Percentiles rank a stretch among this genome's conserved stretches.
phyloP scores from a whole-genome alignment of 257 asterid species.

The Mitragyna speciosa region DNA sequence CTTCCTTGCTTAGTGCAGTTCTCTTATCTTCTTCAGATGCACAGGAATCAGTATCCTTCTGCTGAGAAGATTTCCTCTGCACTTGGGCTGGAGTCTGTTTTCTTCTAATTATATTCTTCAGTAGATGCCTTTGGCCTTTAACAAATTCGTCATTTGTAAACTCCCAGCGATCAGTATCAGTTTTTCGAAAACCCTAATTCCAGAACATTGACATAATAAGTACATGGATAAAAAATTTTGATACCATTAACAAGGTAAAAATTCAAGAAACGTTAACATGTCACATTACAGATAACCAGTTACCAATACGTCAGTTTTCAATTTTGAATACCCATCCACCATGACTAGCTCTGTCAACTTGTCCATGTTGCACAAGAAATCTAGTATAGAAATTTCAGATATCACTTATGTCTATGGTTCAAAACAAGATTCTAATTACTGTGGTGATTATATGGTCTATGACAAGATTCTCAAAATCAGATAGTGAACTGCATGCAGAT shows the following conservation, averaged over 20 bases:
- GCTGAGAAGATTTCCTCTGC: conserved; percentile 47
- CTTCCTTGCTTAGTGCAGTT: conserved; percentile 65
- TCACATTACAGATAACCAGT: conserved; percentile 5
- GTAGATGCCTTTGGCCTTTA: conserved; percentile 77
- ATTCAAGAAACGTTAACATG: not conserved
- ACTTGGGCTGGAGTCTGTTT: conserved; percentile 50
- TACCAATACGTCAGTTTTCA: not conserved
- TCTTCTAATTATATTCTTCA: conserved; percentile 74
- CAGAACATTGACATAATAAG: not conserved
- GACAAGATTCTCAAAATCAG: not conserved
- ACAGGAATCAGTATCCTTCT: conserved; percentile 28
- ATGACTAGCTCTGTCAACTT: not conserved
- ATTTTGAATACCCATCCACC: not conserved
- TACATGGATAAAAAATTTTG: no score
- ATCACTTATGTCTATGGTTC: not conserved
- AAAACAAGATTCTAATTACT: not conserved
- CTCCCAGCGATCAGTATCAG: conserved; percentile 88
- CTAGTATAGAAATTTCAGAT: not conserved
- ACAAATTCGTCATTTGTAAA: conserved; percentile 75
- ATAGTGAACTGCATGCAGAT: not conserved
- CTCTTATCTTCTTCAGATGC: conserved; percentile 53
- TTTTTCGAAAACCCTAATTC: conserved; percentile 85
- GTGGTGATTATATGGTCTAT: not conserved
- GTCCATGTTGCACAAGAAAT: not conserved
- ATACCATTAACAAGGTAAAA: not conserved